Conservation (phyloP, 305 asterid genomes). For the Striga hermonthica region DNA sequence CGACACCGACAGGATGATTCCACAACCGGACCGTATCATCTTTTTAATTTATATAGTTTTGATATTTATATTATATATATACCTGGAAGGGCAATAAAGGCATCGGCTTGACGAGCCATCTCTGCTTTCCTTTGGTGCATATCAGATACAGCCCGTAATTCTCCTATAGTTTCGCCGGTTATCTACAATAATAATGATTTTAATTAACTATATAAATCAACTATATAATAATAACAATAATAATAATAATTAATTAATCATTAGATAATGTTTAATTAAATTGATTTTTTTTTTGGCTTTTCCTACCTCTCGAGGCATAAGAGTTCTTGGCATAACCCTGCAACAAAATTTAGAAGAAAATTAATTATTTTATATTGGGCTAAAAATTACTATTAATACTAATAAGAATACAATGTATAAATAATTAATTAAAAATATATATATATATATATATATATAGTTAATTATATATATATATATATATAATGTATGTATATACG, state of each 20-base stretch:
- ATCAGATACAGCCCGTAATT: slow-evolving; percentile 72
- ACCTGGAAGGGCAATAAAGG: slow-evolving; percentile 97
- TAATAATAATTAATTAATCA: not conserved
- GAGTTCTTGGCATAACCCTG: slow-evolving; percentile 42
- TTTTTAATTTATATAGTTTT: not conserved
- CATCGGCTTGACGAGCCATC: slow-evolving; percentile 95
- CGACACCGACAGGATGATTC: too few species aligned
- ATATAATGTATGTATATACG: not conserved
- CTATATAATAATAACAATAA: not conserved
- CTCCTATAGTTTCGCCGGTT: slow-evolving; percentile 82
- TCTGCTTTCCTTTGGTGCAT: slow-evolving; percentile 96
- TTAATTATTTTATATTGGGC: not conserved
- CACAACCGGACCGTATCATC: too few species aligned
- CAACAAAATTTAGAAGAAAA: slow-evolving; percentile 13
- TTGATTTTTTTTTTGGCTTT: not conserved
- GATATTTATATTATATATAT: not conserved
- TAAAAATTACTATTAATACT: too few species aligned
- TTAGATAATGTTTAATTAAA: not conserved
- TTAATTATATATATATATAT: too few species aligned
- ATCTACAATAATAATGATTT: slow-evolving; percentile 35
- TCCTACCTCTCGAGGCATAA: slow-evolving; percentile 37
- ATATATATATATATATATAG: slow-evolving; percentile 21
- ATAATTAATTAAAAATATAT: not conserved
- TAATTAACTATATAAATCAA: too few species aligned
- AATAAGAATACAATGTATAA: too few species aligned